Base-by-base conservation (phyloP, 2,329 filamentous ascomycete genomes). In the Fusarium redolens region DNA sequence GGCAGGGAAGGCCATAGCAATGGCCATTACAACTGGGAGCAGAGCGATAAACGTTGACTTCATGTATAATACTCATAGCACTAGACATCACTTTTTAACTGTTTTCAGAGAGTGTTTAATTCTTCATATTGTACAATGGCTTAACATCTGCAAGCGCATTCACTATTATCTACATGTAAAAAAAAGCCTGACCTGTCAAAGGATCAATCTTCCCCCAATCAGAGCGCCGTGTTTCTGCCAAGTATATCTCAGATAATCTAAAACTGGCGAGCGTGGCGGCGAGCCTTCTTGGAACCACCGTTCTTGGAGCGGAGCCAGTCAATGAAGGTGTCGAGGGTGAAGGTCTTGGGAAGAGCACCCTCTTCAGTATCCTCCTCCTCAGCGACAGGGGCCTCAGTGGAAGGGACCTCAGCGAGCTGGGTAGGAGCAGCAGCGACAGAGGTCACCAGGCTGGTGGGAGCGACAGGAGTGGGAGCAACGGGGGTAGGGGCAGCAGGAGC, bases 261-360 rank as follows among this genome's bases (percentile, higher is more conserved):
- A 51, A 77, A 57, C 7, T 67, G 73, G 4, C 75, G 71, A 6
- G 75, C 75, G 12, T 77, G 75, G 11, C 75, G 75, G 4, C 75
- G 75, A n/a, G 30, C 37, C 31, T 74, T 73, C 40, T 56, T 56
- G 6, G 62, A 59, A 13, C 51, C 72, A 52, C 56, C 59, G 28
- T 66, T 63, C 18, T 54, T 41, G 18, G 50, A 40, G 3, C 58
- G 66, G 11, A 75, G 60, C 73, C 73, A 75, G 9, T 58, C 50
- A 58, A 75, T 75, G 61, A 75, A 75, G 48, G 72, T 75, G n/a
- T 75, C 72, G 1, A 75, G 73, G 4, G 73, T 75, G 47, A 75
- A 75, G 14, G 70, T 75, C 71, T 75, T 60, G 40, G 73, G 73
- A n/a, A 75, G 73, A 41, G 69, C 33, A 47, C 56, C 59, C 4